A percentile compares a stretch with the other conserved stretches of the same genome.
Evolutionary conservation across 2,329 filamentous ascomycete species (phyloP).

Genomic region (Neonectria hederae): DNA sequence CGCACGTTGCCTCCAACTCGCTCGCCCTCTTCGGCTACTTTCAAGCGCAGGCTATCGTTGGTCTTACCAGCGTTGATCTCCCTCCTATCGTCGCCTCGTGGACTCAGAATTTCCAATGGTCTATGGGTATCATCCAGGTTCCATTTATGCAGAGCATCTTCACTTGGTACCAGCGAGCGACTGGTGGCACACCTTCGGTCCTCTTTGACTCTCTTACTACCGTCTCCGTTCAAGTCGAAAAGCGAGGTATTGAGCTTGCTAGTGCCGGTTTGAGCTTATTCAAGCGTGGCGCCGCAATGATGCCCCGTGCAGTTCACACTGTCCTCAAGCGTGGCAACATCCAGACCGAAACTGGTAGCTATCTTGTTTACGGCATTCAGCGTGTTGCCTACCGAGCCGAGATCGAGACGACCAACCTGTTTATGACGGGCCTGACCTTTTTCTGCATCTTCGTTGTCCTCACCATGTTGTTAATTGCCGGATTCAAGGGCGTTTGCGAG

Average conservation of each 20-base stretch:
- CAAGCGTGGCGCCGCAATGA: constrained; percentile 64
- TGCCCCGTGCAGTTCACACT: constrained; percentile 54
- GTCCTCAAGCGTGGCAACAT: constrained; percentile 66
- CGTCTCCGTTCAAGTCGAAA: constrained; percentile 86
- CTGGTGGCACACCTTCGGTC: constrained; percentile 84
- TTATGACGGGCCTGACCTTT: constrained; percentile 90
- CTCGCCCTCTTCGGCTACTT: constrained; percentile 95
- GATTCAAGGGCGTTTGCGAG: constrained; percentile 86
- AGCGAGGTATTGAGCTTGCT: constrained; percentile 57
- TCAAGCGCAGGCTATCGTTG: constrained; percentile 91
- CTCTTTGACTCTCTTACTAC: constrained; percentile 78
- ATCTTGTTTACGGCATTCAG: constrained; percentile 81
- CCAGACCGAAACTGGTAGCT: constrained; percentile 63
- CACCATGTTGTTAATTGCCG: constrained; percentile 75
- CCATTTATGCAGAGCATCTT: constrained; percentile 88
- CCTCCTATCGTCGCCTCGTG: constrained; percentile 90
- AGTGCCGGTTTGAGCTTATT: constrained; percentile 55
- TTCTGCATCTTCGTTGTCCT: constrained; percentile 85
- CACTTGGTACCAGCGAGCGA: constrained; percentile 95
- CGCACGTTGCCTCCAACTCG: constrained; percentile 92
- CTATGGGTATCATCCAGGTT: constrained; percentile 91
- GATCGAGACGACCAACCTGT: constrained; percentile 92
- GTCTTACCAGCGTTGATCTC: constrained; percentile 81
- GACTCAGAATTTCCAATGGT: constrained; percentile 99
- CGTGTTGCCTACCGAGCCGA: constrained; percentile 85